Conservation (phyloP, 176 grass and related monocot genomes). For the Aegilops sharonensis region DNA sequence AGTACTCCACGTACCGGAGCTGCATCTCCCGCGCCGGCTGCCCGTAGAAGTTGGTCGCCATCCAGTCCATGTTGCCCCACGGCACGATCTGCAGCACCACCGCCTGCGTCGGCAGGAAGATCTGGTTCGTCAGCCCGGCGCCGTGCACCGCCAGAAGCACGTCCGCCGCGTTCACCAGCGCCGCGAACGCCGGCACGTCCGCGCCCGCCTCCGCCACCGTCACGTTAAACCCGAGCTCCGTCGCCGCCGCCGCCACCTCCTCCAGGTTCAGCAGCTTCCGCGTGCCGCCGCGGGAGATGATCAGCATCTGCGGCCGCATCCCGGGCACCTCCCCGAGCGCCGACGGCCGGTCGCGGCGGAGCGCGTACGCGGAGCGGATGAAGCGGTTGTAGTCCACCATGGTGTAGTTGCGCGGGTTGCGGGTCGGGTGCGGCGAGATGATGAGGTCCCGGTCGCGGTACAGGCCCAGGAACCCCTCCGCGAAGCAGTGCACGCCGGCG, state of each 20-base stretch:
- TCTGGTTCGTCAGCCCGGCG: background rate
- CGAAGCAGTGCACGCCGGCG: slow-evolving; percentile 71
- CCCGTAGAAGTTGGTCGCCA: slow-evolving; percentile 13
- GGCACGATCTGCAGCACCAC: slow-evolving; percentile 14
- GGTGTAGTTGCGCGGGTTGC: slow-evolving; percentile 59
- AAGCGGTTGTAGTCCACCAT: slow-evolving; percentile 73
- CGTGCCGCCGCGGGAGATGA: slow-evolving; percentile 52
- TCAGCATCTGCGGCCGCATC: slow-evolving; percentile 46
- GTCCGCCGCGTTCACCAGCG: background rate
- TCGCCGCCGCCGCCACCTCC: background rate
- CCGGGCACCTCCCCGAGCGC: slow-evolving; percentile 48
- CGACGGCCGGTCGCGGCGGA: slow-evolving; percentile 32
- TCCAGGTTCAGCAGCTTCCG: slow-evolving; percentile 55
- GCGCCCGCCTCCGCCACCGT: slow-evolving; percentile 5
- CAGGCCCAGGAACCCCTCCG: slow-evolving; percentile 36
- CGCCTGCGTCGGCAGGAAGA: slow-evolving; percentile 2
- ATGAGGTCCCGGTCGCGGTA: slow-evolving; percentile 69
- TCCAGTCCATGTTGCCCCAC: slow-evolving; percentile 11
- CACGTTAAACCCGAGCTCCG: background rate
- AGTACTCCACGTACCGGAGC: slow-evolving; percentile 8
- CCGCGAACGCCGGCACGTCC: background rate
- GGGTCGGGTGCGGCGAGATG: slow-evolving; percentile 52
- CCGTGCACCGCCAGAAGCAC: slow-evolving; percentile 1
- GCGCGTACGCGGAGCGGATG: slow-evolving; percentile 37
- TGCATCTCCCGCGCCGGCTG: slow-evolving; percentile 3